phyloP scores from a whole-genome alignment of 176 grass and related monocot species.

The Ensete ventricosum region DNA sequence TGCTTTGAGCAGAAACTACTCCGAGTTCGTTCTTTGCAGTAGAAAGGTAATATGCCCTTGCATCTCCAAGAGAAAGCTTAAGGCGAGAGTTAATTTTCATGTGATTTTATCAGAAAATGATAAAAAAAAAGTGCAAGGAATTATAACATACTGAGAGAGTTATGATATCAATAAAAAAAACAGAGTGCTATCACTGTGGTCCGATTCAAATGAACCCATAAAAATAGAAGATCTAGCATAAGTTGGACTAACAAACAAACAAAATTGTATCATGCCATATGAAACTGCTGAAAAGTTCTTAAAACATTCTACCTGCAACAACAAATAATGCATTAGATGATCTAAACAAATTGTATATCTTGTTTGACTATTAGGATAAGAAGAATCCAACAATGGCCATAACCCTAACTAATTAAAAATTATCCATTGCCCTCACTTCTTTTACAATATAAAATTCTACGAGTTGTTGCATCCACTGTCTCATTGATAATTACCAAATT shows the following conservation, averaged over 20 bases:
- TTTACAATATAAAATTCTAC: neutral
- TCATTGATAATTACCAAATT: neutral
- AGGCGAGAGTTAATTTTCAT: slow-evolving; percentile 22
- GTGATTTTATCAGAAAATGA: slow-evolving; percentile 1
- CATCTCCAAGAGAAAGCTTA: slow-evolving; percentile 96
- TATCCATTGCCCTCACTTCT: neutral
- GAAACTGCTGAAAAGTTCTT: too few species aligned
- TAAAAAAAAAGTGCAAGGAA: slow-evolving; percentile 1
- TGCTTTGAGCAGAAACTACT: slow-evolving; percentile 91
- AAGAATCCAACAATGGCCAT: neutral
- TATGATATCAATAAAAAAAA: neutral
- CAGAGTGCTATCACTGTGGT: too few species aligned
- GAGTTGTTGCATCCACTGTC: neutral
- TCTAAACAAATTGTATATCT: too few species aligned
- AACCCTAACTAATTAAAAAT: neutral
- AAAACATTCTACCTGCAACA: too few species aligned
- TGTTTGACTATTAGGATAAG: too few species aligned
- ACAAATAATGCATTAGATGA: too few species aligned
- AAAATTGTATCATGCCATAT: too few species aligned
- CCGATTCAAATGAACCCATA: too few species aligned
- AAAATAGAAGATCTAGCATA: too few species aligned
- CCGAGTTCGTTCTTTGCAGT: slow-evolving; percentile 90
- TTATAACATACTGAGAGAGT: neutral
- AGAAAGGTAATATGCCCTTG: slow-evolving; percentile 96
- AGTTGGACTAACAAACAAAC: too few species aligned